phyloP scores from a whole-genome alignment of 2,329 filamentous ascomycete genomes.

The Pseudocercospora ulei region DNA sequence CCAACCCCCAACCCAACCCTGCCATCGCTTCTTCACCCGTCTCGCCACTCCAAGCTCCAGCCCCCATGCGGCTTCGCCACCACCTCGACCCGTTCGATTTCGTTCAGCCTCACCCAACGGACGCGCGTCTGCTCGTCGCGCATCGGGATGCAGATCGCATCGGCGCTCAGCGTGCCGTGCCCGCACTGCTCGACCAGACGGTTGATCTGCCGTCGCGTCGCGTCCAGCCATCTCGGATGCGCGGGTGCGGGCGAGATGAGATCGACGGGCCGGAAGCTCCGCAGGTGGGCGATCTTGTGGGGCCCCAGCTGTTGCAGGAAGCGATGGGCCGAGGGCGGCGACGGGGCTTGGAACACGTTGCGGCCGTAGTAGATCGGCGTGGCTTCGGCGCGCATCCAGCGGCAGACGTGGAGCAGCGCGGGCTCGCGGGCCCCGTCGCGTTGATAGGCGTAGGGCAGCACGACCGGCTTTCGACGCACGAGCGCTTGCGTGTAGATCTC shows the following conservation, averaged over 20 bases:
- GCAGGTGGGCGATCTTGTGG: slow-evolving; percentile 13
- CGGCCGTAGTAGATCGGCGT: slow-evolving; percentile 21
- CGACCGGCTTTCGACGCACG: slow-evolving; percentile 12
- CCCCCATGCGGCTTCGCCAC: neutral
- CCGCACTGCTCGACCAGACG: slow-evolving; percentile 14
- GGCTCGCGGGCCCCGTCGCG: slow-evolving; percentile 10
- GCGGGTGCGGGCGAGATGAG: slow-evolving; percentile 12
- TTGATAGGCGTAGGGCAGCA: slow-evolving; percentile 21
- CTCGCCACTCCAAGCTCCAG: slow-evolving; percentile 15
- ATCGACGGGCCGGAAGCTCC: slow-evolving; percentile 17
- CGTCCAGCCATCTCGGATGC: slow-evolving; percentile 15
- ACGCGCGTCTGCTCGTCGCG: slow-evolving; percentile 7
- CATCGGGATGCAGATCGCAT: slow-evolving; percentile 19
- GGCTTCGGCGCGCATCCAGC: slow-evolving; percentile 20
- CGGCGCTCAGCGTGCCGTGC: slow-evolving; percentile 13
- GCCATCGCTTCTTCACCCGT: too few species aligned
- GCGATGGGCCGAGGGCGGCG: slow-evolving; percentile 16
- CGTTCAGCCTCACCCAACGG: slow-evolving; percentile 11
- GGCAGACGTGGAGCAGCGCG: slow-evolving; percentile 13
- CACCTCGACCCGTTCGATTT: slow-evolving; percentile 12
- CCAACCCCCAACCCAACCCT: too few species aligned
- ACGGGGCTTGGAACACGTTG: slow-evolving; percentile 21
- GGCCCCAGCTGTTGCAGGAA: slow-evolving; percentile 14
- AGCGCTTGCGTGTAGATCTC: slow-evolving; percentile 16
- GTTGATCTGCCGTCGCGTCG: slow-evolving; percentile 14